A percentile compares a stretch with the other conserved stretches of the same genome.
Conservation (phyloP, 192 early-diverging fungal genomes). For the Rhizophagus sp. region DNA sequence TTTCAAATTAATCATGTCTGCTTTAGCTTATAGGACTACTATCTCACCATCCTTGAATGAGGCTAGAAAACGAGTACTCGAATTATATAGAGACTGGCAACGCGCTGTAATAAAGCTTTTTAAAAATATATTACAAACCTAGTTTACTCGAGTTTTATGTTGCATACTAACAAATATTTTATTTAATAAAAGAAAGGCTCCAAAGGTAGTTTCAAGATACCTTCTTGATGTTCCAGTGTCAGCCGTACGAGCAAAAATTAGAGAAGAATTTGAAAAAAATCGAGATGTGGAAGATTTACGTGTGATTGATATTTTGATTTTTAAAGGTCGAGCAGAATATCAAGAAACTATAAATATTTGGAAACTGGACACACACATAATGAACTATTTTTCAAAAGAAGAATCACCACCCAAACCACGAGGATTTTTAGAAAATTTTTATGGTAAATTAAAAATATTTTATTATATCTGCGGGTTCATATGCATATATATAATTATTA, state of each 20-base stretch:
- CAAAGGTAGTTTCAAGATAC: conserved; percentile 71
- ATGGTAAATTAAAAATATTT: conserved; percentile 13
- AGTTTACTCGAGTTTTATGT: background rate
- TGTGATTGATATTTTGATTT: conserved; percentile 79
- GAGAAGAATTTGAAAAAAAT: conserved; percentile 88
- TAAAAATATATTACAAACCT: background rate
- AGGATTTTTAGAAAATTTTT: conserved; percentile 81
- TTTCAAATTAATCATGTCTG: conserved; percentile 24
- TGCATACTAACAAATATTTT: background rate
- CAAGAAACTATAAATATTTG: conserved; percentile 91
- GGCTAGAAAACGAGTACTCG: conserved; percentile 62
- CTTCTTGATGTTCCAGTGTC: conserved; percentile 73
- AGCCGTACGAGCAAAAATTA: conserved; percentile 77
- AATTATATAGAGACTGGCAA: conserved; percentile 75
- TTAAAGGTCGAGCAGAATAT: conserved; percentile 86
- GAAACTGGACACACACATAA: conserved; percentile 88
- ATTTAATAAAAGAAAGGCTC: conserved; percentile 47
- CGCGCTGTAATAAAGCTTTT: conserved; percentile 50
- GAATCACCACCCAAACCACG: conserved; percentile 67
- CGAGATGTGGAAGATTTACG: conserved; percentile 73
- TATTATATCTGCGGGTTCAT: too few relatives aligned
- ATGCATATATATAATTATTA: too few relatives aligned
- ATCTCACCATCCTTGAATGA: conserved; percentile 62
- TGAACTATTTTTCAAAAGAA: conserved; percentile 84
- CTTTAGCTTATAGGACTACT: conserved; percentile 52